Conservation (phyloP, 768 basidiomycete genomes). For the Pleurotus sapidus region DNA sequence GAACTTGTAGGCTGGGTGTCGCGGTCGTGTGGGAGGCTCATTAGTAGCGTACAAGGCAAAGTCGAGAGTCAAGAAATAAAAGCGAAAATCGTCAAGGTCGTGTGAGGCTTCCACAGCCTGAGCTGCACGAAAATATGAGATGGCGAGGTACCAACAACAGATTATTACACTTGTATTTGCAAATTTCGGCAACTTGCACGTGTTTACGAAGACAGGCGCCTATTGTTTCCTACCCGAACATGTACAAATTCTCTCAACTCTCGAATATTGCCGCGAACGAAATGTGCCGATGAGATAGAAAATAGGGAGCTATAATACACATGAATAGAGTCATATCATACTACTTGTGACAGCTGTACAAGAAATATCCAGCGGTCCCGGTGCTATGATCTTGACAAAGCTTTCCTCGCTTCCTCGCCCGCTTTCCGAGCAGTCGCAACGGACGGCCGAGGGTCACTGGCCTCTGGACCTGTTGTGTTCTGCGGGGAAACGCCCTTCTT, state of each 20-base stretch:
- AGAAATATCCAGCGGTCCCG: background rate
- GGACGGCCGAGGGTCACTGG: slow-evolving; percentile 31
- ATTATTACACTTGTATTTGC: background rate
- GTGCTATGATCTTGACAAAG: slow-evolving; percentile 29
- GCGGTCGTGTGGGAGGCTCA: slow-evolving; percentile 7
- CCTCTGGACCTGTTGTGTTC: background rate
- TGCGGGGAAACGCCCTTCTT: background rate
- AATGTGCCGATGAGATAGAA: background rate
- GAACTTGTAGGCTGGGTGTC: background rate
- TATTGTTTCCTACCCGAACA: background rate
- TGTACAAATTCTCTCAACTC: background rate
- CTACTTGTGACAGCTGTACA: background rate
- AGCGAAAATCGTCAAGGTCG: background rate
- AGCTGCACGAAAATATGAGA: slow-evolving; percentile 1
- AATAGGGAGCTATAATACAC: slow-evolving; percentile 4
- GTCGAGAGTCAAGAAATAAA: background rate
- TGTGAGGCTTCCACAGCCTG: background rate
- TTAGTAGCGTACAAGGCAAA: background rate
- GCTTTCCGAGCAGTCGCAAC: slow-evolving; percentile 45
- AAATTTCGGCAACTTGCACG: background rate
- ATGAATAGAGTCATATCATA: background rate
- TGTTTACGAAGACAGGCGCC: background rate
- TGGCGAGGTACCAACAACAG: slow-evolving; percentile 6
- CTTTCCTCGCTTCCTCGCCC: slow-evolving; percentile 50
- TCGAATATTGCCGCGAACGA: background rate